phyloP scores from a whole-genome alignment of 2,329 filamentous ascomycete genomes.

The Septoria linicola region DNA sequence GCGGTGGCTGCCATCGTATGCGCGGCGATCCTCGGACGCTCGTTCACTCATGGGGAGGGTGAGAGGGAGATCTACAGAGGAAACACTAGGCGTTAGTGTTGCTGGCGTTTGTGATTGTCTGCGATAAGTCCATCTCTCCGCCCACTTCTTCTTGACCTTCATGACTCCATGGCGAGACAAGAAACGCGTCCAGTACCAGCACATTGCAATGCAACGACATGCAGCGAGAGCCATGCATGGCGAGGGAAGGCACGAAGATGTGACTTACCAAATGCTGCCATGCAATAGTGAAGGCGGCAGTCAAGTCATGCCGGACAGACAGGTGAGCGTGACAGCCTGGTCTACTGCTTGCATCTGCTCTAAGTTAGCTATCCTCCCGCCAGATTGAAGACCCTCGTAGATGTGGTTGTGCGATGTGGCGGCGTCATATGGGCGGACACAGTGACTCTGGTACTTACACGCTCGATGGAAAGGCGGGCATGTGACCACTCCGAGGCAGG shows the following conservation, averaged over 20 bases:
- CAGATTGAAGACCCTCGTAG: background rate
- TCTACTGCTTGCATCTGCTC: constrained; percentile 3
- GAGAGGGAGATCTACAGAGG: constrained; percentile 26
- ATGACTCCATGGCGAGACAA: constrained; percentile 8
- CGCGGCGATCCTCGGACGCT: constrained; percentile 16
- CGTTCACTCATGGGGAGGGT: constrained; percentile 28
- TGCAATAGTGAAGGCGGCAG: constrained; percentile 18
- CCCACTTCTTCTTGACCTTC: constrained; percentile 13
- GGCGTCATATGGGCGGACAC: constrained; percentile 5
- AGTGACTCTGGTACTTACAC: background rate
- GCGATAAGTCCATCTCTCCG: constrained; percentile 3
- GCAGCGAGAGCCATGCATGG: background rate
- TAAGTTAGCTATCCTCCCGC: background rate
- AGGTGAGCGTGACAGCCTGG: constrained; percentile 10
- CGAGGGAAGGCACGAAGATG: constrained; percentile 6
- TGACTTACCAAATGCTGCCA: constrained; percentile 28
- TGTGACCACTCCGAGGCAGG: too few relatives aligned
- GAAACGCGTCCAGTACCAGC: constrained; percentile 8
- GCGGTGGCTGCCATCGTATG: constrained; percentile 21
- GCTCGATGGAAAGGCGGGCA: constrained; percentile 2
- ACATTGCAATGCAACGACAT: background rate
- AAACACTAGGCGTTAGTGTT: constrained; percentile 3
- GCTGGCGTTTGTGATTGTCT: constrained; percentile 3
- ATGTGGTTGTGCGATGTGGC: constrained; percentile 2
- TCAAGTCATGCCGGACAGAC: constrained; percentile 15